phyloP scores from a whole-genome alignment of 2,329 filamentous ascomycete genomes.

The Colletotrichum tabaci region DNA sequence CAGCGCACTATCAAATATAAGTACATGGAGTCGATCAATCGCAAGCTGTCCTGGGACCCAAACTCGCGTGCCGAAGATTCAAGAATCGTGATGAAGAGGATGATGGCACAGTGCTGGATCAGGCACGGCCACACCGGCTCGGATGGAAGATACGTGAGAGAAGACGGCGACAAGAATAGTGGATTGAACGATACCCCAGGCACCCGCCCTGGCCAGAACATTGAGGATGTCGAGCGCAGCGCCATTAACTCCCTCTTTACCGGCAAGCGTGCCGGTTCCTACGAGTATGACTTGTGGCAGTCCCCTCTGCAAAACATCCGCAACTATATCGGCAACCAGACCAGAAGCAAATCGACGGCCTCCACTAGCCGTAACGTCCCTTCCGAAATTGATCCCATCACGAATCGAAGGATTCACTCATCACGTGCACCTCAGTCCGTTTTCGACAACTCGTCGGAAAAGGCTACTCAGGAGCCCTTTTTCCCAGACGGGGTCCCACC shows the following conservation, averaged over 20 bases:
- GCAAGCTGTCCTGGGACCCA: constrained; percentile 63
- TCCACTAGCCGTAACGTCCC: constrained; percentile 45
- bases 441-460: constrained; percentile 27
- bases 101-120: constrained; percentile 59
- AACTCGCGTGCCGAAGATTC: constrained; percentile 52
- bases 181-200: constrained; percentile 55
- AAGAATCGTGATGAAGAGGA: constrained; percentile 57
- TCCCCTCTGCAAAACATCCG: constrained; percentile 53
- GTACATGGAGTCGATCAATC: constrained; percentile 61
- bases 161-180: constrained; percentile 54
- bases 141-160: constrained; percentile 53
- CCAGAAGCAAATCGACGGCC: constrained; percentile 19
- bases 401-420: constrained; percentile 65
- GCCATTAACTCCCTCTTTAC: constrained; percentile 62
- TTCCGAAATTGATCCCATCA: constrained; percentile 71
- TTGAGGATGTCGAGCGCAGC: constrained; percentile 61
- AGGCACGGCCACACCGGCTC: constrained; percentile 46
- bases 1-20: constrained; percentile 61
- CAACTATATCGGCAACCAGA: constrained; percentile 48
- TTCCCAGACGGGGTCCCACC: constrained; percentile 54
- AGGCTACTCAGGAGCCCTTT: constrained; percentile 44
- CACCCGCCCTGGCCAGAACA: constrained; percentile 57
- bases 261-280: constrained; percentile 45
- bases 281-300: constrained; percentile 49
- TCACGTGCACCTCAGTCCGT: constrained; percentile 40